These are phyloP conservation scores for Crithidia fasciculata DNA, from an alignment of 208 protist species.

Conservation along the genomic window DNA sequence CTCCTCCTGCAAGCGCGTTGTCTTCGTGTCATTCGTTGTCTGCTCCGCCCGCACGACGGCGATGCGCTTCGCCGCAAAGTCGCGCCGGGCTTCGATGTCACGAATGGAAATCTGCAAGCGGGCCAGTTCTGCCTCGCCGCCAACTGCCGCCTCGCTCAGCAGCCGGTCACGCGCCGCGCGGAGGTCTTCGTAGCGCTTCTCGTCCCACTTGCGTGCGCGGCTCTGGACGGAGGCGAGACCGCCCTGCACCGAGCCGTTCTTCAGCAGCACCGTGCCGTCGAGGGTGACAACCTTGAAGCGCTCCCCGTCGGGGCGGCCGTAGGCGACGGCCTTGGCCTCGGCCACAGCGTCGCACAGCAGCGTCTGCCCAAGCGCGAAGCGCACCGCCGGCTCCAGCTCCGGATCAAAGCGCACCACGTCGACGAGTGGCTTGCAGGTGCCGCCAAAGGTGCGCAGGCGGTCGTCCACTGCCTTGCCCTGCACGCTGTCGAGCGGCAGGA, in stretches of 20 bases:
- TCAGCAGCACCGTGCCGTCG: conserved; percentile 95
- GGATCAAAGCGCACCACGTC: conserved; percentile 94
- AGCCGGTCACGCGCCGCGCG: conserved; percentile 74
- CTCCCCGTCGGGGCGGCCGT: conserved; percentile 51
- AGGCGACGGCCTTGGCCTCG: conserved; percentile 92
- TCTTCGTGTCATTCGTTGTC: conserved; percentile 44
- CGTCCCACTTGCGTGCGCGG: conserved; percentile 93
- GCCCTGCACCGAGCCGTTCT: conserved; percentile 96
- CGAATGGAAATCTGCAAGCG: conserved; percentile 70
- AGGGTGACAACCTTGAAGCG: conserved; percentile 95
- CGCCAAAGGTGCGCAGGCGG: conserved; percentile 88
- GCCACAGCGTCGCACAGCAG: conserved; percentile 95
- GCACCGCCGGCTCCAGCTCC: conserved; percentile 87
- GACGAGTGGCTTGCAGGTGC: conserved; percentile 91
- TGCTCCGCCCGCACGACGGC: conserved; percentile 51
- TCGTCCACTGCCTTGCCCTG: conserved; percentile 90
- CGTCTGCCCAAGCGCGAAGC: conserved; percentile 95
- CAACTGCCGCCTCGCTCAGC: conserved; percentile 58
- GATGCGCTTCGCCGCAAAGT: conserved; percentile 56
- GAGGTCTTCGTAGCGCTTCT: conserved; percentile 89
- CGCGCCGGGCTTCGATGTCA: conserved; percentile 70
- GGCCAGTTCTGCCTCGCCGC: conserved; percentile 77
- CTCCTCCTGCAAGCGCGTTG: conserved; percentile 35
- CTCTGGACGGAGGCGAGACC: conserved; percentile 84
- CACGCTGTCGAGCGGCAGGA: conserved; percentile 95